Evolutionary conservation across 2,329 filamentous ascomycete genomes (phyloP), one percentile per base, ranked within the genome.

Genomic region (Ceratocystis colombiana): DNA sequence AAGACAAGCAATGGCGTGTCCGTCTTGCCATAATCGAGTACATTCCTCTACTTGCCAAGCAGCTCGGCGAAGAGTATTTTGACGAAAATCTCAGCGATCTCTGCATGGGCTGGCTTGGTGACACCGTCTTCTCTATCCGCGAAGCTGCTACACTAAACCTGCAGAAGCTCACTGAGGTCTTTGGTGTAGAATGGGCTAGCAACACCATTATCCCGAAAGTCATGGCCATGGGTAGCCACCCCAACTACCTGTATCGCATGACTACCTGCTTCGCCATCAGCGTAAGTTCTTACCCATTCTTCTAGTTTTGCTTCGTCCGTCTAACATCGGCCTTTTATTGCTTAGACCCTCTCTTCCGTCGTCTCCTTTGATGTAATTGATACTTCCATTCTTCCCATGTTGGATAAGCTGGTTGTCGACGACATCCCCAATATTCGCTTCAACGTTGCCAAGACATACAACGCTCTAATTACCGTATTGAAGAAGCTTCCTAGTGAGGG

Each of bases 201-300:
- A 89, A 92, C 75, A 91, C 92, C 61, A 99, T 99, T 73, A 96
- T 99, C 72, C 94, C 94, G 68, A 97, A 97, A 80, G 94, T 99
- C 70, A 94, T 96, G 83, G 89, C 89, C 46, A 97, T 99, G 94
- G 94, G 94, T 68, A 89, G 90, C 74, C 94, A 99, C 76, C 90
- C 93, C 69, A 99, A 99, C 79, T 99, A 99, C 76, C 87, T 99
- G 64, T 99, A 99, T 83, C 85, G 94, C 75, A 99, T 99, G 94
- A 99, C 94, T 8, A 99, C 94, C n/a, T 97, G 93, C 79, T 99
- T 99, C 76, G 94, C 94, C 69, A 95, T 99, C 71, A 93, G 91
- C 72, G 94, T 99, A 83, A 81, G 89, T 55, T 67, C 20, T 22
- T 20, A 66, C 6, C 30, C 61, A 62, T 41, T 59, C 66, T 64